A percentile compares a stretch with the other conserved stretches of the same genome.
phyloP scores from a whole-genome alignment of 2,329 filamentous ascomycete genomes.

The Pseudopyricularia cyperi region DNA sequence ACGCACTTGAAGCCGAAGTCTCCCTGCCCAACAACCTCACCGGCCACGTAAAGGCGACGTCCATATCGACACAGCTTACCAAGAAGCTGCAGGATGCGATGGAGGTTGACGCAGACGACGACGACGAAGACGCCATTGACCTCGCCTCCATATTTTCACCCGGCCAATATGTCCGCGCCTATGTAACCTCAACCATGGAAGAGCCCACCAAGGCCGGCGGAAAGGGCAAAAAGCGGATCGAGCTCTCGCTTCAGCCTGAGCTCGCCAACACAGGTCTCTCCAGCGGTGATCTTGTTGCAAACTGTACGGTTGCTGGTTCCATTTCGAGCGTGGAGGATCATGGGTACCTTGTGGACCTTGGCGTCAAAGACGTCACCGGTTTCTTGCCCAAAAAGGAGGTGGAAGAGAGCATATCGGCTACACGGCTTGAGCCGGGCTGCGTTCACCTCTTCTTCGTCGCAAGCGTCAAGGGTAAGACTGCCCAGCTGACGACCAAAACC shows the following conservation, averaged over 20 bases:
- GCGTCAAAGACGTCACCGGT: slow-evolving; percentile 60
- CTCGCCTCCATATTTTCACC: slow-evolving; percentile 62
- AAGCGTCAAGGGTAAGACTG: slow-evolving; percentile 71
- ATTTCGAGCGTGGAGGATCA: slow-evolving; percentile 92
- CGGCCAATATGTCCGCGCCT: slow-evolving; percentile 80
- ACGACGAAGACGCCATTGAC: slow-evolving; percentile 51
- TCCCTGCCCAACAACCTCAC: slow-evolving; percentile 85
- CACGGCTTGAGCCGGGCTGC: slow-evolving; percentile 60
- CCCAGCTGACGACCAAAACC: slow-evolving; percentile 69
- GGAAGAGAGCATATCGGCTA: slow-evolving; percentile 49
- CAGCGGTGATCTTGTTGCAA: slow-evolving; percentile 58
- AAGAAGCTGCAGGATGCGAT: slow-evolving; percentile 60
- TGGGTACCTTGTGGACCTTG: slow-evolving; percentile 85
- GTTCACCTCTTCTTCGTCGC: slow-evolving; percentile 75
- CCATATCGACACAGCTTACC: slow-evolving; percentile 73
- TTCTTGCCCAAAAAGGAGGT: slow-evolving; percentile 82
- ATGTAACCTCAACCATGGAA: slow-evolving; percentile 66
- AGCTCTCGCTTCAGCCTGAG: slow-evolving; percentile 70
- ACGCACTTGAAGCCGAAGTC: slow-evolving; percentile 63
- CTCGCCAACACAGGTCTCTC: slow-evolving; percentile 66
- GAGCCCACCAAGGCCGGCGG: slow-evolving; percentile 27
- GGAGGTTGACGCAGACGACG: slow-evolving; percentile 38
- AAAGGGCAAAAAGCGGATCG: slow-evolving; percentile 68
- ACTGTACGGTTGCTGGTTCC: slow-evolving; percentile 74
- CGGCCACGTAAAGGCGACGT: slow-evolving; percentile 82